Evolutionary conservation across 1,139 yeast genomes (phyloP), one percentile per base, ranked within the genome.

Genomic region (Arxiozyma slooffiae): DNA sequence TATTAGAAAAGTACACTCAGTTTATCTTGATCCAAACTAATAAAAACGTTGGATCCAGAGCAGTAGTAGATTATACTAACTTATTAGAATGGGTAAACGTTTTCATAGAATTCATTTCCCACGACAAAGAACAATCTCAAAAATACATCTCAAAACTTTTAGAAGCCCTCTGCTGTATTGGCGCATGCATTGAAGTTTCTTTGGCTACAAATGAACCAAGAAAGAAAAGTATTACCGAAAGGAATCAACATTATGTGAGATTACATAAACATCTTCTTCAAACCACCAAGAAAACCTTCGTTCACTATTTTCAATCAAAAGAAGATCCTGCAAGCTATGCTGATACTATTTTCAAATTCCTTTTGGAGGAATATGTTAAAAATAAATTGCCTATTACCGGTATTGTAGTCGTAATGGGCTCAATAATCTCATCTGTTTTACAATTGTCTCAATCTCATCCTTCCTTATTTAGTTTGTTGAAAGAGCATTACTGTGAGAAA

Each of bases 241-340:
- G 66, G 39, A 68, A 66, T 30, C 65, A 69, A 52, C 85, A 79
- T 60, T 73, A 72, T 53, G 67, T 64, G 51, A 77, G 86, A 65
- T 68, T 80, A 34, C 64, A 75, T 57, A 67, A 67, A 8, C 68
- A 80, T 7, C 70, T 75, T 11, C 56, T 77, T 43, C 67, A 72
- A 17, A 68, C 74, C 9, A 66, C 77, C n/a, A 57, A 57, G 16
- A 58, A 56, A 39, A 50, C 62, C 0, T 59, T 70, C n/a, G 57
- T 54, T 4, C 44, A 47, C 1, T 50, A 60, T 24, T 53, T 68
- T 20, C 56, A 55, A 26, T 41, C 51, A 2, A 47, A 49, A 30
- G 52, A 45, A 8, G 50, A 50, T 17, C 47, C 52, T 2, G 44
- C 46, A 4, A 47, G 50, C 21, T 36, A 36, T 18, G 39, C 59